Base-by-base conservation (phyloP, 495 filamentous ascomycete species). In the Bacidia gigantensis region DNA sequence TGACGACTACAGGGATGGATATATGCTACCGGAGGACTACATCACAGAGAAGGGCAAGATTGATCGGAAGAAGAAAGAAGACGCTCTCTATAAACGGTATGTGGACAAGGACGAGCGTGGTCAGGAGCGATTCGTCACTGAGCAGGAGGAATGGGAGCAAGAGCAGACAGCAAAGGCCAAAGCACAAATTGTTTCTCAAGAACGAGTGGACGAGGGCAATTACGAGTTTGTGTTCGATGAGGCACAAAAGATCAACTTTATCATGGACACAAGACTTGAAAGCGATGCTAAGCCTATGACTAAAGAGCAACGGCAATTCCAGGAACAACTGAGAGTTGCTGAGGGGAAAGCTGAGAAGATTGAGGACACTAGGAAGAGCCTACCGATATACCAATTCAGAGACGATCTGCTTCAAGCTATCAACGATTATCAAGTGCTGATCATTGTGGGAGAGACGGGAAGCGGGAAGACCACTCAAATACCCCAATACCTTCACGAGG, bases 221-320 rank as follows among this genome's bases (percentile, higher is more conserved):
- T 97, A 97, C 64, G 92, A 95, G 52, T 95, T 90, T 57, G 82
- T 98, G 11, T 84, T 97, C 56, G 92, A 98, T 56, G 84, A 92
- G 64, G 77, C 83, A 10, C 84, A 88, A 60, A 80, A 85, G 60
- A 89, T 97, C 64, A 84, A 84, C 55, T 98, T 89, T 65, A 77
- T 89, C 46, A 71, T 87, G 58, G 89, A 93, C 55, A 72, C 79
- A 17, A 78, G 75, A 58, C 66, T 86, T 54, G 73, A 82, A 23
- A 85, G 84, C 17, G 80, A 81, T 52, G 76, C 74, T 26, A 72
- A 85, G 60, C 72, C 72, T 3, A 61, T 89, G 67, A 86, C 78
- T 5, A 77, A 79, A 56, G 90, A 98, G 61, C 85, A 95, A 67
- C 72, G 79, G 39, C 73, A 80, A 50, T 64, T 96, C 49, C 78